Evolutionary conservation across 2,329 filamentous ascomycete species (phyloP), one percentile per base, ranked within the genome.

Genomic region (Neopestalotiopsis clavispora): DNA sequence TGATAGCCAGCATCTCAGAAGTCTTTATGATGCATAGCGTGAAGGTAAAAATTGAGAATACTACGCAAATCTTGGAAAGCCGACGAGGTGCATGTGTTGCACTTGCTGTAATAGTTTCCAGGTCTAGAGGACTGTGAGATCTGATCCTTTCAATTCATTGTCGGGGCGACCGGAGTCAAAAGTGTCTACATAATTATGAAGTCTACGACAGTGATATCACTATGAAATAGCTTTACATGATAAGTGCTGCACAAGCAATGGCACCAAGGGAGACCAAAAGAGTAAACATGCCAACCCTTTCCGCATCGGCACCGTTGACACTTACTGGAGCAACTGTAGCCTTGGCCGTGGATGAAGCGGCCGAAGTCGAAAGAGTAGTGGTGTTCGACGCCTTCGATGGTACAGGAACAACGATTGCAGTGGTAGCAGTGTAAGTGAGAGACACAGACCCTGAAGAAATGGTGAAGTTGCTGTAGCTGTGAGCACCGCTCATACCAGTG

Each of bases 321-420:
- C 7, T 63, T 12, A 49, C 61, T 9, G 20, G 4, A 20, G 32
- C 13, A 17, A 13, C n/a, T 5, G 23, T 61, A 17, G 30, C 58
- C 58, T 49, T 63, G 38, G 38, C 30, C 20, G 61, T n/a, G 4
- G 23, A 42, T 5, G 61, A 63, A 4, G 34, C 13, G 7, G 61
- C 17, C 32, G 61, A 63, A 14, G 38, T 23, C 14, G 61, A n/a
- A 7, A 63, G n/a, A 12, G 61, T 49, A 7, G 61, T 63, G 9
- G 34, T 34, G 38, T 63, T 63, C 9, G 61, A 32, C 10, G 61
- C 61, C 34, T 42, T 42, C 17, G 61, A 49, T 10, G 34, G 34
- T 17, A 63, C 20, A 63, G 61, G 61, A 20, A 42, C 34, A 4
- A 63, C 61, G 28, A 63, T 20, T 13, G 61, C 61, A 4, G 61